Conservation (phyloP, 164 flowering plant genomes). For the Taxillus chinensis region DNA sequence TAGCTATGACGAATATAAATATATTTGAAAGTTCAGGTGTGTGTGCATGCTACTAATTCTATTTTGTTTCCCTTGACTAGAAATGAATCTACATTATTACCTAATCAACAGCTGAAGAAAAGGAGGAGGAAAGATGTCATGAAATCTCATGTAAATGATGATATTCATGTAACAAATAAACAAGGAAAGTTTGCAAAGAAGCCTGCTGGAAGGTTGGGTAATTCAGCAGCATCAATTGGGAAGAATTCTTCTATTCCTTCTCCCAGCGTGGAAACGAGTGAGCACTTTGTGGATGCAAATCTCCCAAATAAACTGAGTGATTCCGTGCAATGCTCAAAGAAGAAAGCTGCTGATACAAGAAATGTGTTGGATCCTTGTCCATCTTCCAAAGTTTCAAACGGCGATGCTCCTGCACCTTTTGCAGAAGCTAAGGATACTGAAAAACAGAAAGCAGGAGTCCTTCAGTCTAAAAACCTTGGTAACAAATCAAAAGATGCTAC, state of each 20-base stretch:
- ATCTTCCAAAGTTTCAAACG: slow-evolving; percentile 27
- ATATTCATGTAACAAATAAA: slow-evolving; percentile 34
- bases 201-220: slow-evolving; percentile 24
- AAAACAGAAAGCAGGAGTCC: slow-evolving; percentile 29
- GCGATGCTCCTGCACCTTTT: slow-evolving; percentile 21
- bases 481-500: slow-evolving; percentile 30
- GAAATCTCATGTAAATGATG: slow-evolving; percentile 33
- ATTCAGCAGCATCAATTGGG: slow-evolving; percentile 20
- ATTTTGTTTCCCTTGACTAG: slow-evolving; percentile 14
- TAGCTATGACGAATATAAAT: no score
- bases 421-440: slow-evolving; percentile 35
- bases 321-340: slow-evolving; percentile 25
- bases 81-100: slow-evolving; percentile 38
- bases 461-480: slow-evolving; percentile 24
- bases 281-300: slow-evolving; percentile 31
- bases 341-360: slow-evolving; percentile 40
- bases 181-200: slow-evolving; percentile 43
- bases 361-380: slow-evolving; percentile 20
- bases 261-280: slow-evolving; percentile 20
- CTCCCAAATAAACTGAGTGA: slow-evolving; percentile 22
- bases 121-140: slow-evolving; percentile 63
- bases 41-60: no score
- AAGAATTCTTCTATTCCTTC: slow-evolving; percentile 27
- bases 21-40: no score
- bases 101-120: slow-evolving; percentile 66